phyloP scores from a whole-genome alignment of 1,284 basidiomycete species.

The Moesziomyces sp. region DNA sequence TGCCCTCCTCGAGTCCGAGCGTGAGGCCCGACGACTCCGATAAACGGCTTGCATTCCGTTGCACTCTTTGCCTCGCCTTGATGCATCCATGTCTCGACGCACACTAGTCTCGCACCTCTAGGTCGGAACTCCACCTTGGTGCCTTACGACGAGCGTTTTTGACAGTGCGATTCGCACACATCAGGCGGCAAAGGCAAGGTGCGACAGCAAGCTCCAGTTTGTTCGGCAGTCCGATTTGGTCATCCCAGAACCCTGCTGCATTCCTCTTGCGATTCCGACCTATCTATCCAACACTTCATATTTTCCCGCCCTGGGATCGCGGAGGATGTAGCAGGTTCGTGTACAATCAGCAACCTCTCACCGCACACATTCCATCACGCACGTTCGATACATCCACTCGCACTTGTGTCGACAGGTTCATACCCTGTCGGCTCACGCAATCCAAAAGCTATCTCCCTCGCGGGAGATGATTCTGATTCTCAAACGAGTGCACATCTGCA shows the following conservation, averaged over 20 bases:
- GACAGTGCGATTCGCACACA: too few species aligned
- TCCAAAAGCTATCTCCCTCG: conserved; percentile 29
- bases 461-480: conserved; percentile 33
- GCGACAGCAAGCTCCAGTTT: conserved; percentile 8
- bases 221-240: conserved; percentile 25
- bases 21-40: conserved; percentile 85
- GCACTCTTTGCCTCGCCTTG: not conserved
- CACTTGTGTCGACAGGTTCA: conserved; percentile 6
- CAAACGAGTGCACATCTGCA: not conserved
- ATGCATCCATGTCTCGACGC: not conserved
- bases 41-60: conserved; percentile 18
- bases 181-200: not conserved
- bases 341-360: conserved; percentile 47
- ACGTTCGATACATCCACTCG: conserved; percentile 9
- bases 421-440: conserved; percentile 19
- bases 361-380: conserved; percentile 14
- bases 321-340: conserved; percentile 15
- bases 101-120: conserved; percentile 4
- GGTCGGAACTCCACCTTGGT: conserved; percentile 44
- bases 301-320: too few species aligned
- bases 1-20: conserved; percentile 96
- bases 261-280: not conserved
- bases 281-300: too few species aligned
- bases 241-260: conserved; percentile 2
- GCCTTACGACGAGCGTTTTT: too few species aligned